phyloP scores from a whole-genome alignment of 2,329 filamentous ascomycete genomes.

The Coniochaeta sp. region DNA sequence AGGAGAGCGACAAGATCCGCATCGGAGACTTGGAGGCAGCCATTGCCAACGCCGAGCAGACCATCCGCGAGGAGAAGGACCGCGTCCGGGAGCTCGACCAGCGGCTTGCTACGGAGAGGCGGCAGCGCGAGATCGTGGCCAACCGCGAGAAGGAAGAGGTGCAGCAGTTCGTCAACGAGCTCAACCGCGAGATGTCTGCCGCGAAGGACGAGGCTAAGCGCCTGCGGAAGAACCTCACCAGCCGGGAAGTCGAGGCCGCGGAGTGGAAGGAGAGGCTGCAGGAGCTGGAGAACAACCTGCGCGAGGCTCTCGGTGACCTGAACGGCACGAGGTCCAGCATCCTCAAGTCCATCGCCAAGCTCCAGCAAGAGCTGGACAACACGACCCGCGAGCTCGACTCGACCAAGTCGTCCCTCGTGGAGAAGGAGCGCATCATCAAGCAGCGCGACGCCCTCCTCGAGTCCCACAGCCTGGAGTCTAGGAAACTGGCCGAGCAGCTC shows the following conservation, averaged over 20 bases:
- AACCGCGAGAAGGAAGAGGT: slow-evolving; percentile 90
- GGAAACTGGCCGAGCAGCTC: slow-evolving; percentile 77
- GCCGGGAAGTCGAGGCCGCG: slow-evolving; percentile 78
- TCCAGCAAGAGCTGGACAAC: slow-evolving; percentile 81
- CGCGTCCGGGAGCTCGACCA: slow-evolving; percentile 63
- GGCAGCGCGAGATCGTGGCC: slow-evolving; percentile 80
- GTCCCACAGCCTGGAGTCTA: slow-evolving; percentile 76
- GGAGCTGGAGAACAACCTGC: slow-evolving; percentile 82
- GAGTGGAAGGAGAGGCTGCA: slow-evolving; percentile 87
- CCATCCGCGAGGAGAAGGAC: slow-evolving; percentile 78
- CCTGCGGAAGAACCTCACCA: slow-evolving; percentile 74
- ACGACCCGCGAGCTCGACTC: slow-evolving; percentile 76
- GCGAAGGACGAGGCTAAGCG: slow-evolving; percentile 81
- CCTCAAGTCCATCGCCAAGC: slow-evolving; percentile 78
- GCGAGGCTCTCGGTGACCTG: slow-evolving; percentile 80
- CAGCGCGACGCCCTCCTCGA: slow-evolving; percentile 85
- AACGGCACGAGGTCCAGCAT: slow-evolving; percentile 80
- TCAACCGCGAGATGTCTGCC: slow-evolving; percentile 73
- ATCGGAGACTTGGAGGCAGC: slow-evolving; percentile 88
- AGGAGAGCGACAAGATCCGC: slow-evolving; percentile 95
- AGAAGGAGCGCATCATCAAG: slow-evolving; percentile 85
- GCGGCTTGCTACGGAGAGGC: slow-evolving; percentile 70
- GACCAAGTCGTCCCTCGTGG: slow-evolving; percentile 68
- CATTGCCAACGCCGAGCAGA: slow-evolving; percentile 70
- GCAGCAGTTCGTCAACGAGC: slow-evolving; percentile 85